Conservation (phyloP, 2,329 filamentous ascomycete species). For the Penicillium sp. region DNA sequence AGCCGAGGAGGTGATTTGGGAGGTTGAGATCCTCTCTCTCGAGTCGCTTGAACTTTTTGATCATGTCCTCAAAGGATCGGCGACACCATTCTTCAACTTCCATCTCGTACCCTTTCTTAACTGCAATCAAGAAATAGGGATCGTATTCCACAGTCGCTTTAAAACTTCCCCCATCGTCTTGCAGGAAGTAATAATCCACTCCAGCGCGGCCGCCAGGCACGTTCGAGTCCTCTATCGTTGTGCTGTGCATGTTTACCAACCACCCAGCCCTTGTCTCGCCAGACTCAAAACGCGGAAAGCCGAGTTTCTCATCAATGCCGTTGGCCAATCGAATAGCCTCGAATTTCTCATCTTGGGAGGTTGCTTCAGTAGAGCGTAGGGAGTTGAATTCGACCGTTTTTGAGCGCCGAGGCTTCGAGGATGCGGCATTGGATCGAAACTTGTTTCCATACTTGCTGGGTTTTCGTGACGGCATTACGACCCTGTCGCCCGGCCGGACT, state of each 20-base stretch:
- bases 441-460: constrained; percentile 66
- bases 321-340: constrained; percentile 81
- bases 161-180: constrained; percentile 83
- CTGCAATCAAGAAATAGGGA: constrained; percentile 91
- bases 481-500: constrained; percentile 27
- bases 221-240: constrained; percentile 78
- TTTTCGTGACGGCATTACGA: constrained; percentile 50
- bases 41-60: constrained; percentile 73
- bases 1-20: constrained; percentile 93
- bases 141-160: constrained; percentile 96
- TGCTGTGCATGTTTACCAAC: constrained; percentile 94
- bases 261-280: constrained; percentile 84
- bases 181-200: constrained; percentile 96
- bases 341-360: constrained; percentile 87
- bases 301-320: constrained; percentile 91
- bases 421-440: constrained; percentile 44
- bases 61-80: constrained; percentile 75
- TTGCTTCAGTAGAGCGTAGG: constrained; percentile 74
- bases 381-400: constrained; percentile 79
- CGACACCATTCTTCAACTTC: constrained; percentile 95
- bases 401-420: constrained; percentile 54
- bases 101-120: constrained; percentile 80
- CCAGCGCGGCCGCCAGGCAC: constrained; percentile 81
- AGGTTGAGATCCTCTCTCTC: constrained; percentile 92
- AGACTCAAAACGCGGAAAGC: constrained; percentile 86